Conservation (phyloP, 331 rosid genomes). For the Spiraea crenata region DNA sequence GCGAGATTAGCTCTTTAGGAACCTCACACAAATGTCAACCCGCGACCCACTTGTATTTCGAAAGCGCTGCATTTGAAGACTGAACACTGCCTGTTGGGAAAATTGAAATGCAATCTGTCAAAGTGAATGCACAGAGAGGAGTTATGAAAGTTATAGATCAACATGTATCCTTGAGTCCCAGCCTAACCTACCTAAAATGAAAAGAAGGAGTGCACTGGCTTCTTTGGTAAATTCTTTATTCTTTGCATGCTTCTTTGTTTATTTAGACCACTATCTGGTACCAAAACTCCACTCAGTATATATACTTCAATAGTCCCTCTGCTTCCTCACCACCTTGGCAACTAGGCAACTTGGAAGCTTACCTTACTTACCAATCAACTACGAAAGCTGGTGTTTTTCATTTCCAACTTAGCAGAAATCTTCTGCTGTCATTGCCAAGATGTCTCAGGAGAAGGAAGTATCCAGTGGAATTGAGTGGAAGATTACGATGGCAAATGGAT, state of each 20-base stretch:
- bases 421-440: constrained; percentile 9
- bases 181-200: constrained; percentile 15
- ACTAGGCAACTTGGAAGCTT: background rate
- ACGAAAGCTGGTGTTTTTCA: background rate
- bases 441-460: constrained; percentile 33
- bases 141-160: constrained; percentile 5
- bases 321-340: constrained; percentile 13
- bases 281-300: constrained; percentile 19
- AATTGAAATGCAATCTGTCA: background rate
- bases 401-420: background rate
- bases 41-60: background rate
- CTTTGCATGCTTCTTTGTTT: background rate
- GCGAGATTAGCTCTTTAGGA: too few relatives aligned
- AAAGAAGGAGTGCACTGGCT: background rate
- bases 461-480: constrained; percentile 53
- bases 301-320: constrained; percentile 20
- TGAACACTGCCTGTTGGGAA: background rate
- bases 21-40: too few relatives aligned
- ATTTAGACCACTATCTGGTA: constrained; percentile 14
- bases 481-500: constrained; percentile 43
- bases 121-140: background rate
- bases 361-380: background rate
- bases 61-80: background rate
- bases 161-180: constrained; percentile 9
- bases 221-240: constrained; percentile 2